Percentiles rank a stretch among this genome's conserved stretches.
phyloP scores from a whole-genome alignment of 768 basidiomycete species.

The Lepiota venenata region DNA sequence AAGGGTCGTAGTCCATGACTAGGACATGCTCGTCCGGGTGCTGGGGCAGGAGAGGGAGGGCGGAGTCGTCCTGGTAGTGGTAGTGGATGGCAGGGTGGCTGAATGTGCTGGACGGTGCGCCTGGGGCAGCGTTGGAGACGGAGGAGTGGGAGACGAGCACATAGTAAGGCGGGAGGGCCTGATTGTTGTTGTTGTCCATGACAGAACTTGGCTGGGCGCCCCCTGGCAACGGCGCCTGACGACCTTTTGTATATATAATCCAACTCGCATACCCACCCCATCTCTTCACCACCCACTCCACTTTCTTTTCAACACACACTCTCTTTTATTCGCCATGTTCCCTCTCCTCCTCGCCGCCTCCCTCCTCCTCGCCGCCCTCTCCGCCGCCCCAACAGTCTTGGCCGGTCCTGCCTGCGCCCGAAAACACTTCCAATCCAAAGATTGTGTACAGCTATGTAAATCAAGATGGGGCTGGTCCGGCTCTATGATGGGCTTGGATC shows the following conservation, averaged over 20 bases:
- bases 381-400: constrained; percentile 35
- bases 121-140: constrained; percentile 30
- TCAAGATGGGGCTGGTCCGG: constrained; percentile 46
- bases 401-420: constrained; percentile 46
- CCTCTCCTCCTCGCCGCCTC: constrained; percentile 30
- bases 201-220: too few species aligned
- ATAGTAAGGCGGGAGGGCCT: constrained; percentile 54
- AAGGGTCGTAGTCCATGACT: constrained; percentile 66
- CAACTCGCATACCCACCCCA: too few species aligned
- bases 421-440: constrained; percentile 29
- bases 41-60: constrained; percentile 58
- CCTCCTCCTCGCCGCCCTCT: constrained; percentile 34
- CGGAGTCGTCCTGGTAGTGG: constrained; percentile 78
- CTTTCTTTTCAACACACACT: constrained; percentile 16
- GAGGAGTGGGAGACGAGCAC: constrained; percentile 62
- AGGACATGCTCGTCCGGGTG: constrained; percentile 67
- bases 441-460: constrained; percentile 38
- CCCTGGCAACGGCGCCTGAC: too few species aligned
- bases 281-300: not conserved
- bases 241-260: too few species aligned
- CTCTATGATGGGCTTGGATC: constrained; percentile 47
- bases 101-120: constrained; percentile 42
- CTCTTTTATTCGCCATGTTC: constrained; percentile 30
- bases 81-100: constrained; percentile 76
- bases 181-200: constrained; percentile 6